Percentiles rank a stretch among this genome's conserved stretches.
phyloP scores from a whole-genome alignment of 2,329 filamentous ascomycete species.

The Cladophialophora psammophila region DNA sequence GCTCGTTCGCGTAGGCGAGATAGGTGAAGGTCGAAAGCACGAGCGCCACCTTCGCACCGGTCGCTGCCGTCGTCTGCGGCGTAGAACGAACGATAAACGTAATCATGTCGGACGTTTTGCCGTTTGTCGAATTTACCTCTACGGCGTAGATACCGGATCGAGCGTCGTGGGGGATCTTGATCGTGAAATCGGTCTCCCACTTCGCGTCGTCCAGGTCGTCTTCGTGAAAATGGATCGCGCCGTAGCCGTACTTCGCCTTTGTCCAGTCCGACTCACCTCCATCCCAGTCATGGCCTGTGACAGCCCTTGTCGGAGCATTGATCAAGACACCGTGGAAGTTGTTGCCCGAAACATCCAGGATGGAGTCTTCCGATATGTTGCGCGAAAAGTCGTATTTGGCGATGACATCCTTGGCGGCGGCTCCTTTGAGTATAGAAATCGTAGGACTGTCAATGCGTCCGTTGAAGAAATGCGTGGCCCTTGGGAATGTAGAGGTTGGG shows the following conservation, averaged over 20 bases:
- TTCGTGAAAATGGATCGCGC: constrained; percentile 52
- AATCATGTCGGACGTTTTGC: constrained; percentile 43
- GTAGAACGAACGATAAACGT: constrained; percentile 48
- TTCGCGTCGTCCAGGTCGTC: constrained; percentile 50
- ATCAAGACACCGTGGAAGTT: constrained; percentile 43
- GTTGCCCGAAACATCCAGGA: constrained; percentile 43
- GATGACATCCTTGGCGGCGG: constrained; percentile 2
- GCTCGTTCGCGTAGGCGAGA: constrained; percentile 51
- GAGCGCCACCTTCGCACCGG: constrained; percentile 40
- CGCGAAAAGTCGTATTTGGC: constrained; percentile 34
- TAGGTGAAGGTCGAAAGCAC: constrained; percentile 51
- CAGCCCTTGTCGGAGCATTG: constrained; percentile 47
- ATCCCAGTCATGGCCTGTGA: constrained; percentile 48
- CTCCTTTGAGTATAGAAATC: constrained; percentile 32
- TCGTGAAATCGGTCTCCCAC: constrained; percentile 47
- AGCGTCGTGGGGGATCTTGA: constrained; percentile 40
- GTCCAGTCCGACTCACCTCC: constrained; percentile 46
- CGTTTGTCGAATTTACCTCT: constrained; percentile 37
- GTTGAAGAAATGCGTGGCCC: constrained; percentile 30
- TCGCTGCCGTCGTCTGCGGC: constrained; percentile 26
- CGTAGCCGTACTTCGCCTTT: constrained; percentile 47
- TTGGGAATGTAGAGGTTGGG: background rate
- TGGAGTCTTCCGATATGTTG: constrained; percentile 38
- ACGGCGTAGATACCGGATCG: constrained; percentile 45
- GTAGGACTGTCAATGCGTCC: constrained; percentile 39